Conservation (phyloP, 495 filamentous ascomycete species). For the Pyrenula massariospora region DNA sequence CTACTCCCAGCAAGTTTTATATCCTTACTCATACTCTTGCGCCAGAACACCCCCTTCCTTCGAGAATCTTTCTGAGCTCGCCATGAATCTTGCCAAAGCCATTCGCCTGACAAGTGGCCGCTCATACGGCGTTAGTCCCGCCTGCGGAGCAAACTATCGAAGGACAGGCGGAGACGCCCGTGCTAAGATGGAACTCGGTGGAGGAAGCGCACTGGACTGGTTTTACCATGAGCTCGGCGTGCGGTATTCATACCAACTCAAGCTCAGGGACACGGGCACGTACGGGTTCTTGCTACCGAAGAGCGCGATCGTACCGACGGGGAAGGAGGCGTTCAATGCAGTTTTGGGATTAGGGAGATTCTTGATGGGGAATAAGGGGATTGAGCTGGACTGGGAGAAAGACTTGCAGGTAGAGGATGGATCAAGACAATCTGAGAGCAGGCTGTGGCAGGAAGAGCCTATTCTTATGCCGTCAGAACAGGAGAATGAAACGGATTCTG, state of each 20-base stretch:
- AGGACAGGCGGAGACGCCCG: constrained; percentile 11
- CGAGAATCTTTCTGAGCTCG: constrained; percentile 86
- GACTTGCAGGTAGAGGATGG: too few relatives aligned
- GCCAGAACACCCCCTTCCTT: constrained; percentile 62
- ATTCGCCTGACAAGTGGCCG: constrained; percentile 69
- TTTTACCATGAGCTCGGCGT: constrained; percentile 84
- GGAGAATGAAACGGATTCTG: too few relatives aligned
- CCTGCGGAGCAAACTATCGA: constrained; percentile 35
- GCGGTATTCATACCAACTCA: constrained; percentile 86
- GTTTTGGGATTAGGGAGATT: constrained; percentile 73
- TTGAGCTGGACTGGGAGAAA: constrained; percentile 5
- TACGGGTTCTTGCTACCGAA: constrained; percentile 88
- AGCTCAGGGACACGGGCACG: constrained; percentile 84
- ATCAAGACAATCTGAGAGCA: too few relatives aligned
- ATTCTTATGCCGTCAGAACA: too few relatives aligned
- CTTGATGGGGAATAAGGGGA: constrained; percentile 34
- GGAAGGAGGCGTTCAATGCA: constrained; percentile 73
- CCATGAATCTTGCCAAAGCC: constrained; percentile 77
- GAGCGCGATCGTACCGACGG: constrained; percentile 80
- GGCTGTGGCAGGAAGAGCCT: too few relatives aligned
- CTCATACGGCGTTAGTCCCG: constrained; percentile 68
- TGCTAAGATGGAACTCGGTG: constrained; percentile 49
- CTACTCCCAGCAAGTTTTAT: constrained; percentile 91
- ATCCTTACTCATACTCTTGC: constrained; percentile 86
- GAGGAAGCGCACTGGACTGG: constrained; percentile 88